These are phyloP conservation scores for Thoreauomyces humboldtii DNA, from an alignment of 192 early-diverging fungal species.

Conservation along the genomic window DNA sequence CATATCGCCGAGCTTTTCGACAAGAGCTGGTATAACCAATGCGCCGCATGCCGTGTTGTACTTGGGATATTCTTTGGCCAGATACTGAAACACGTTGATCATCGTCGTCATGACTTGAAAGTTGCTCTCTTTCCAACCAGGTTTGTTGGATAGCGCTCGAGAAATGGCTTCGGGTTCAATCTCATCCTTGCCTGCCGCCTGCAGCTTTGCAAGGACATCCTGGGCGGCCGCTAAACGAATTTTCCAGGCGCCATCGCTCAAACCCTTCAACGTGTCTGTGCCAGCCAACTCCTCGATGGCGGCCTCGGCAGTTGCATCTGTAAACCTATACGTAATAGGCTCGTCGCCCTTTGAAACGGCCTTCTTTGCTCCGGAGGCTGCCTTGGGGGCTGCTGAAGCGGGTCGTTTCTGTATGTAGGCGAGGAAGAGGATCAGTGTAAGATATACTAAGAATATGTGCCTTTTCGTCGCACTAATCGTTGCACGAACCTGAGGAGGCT, in stretches of 20 bases:
- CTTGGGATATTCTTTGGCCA: constrained; percentile 57
- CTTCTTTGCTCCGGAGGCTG: constrained; percentile 30
- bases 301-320: constrained; percentile 64
- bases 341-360: constrained; percentile 32
- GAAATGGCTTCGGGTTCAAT: constrained; percentile 82
- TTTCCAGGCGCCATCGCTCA: constrained; percentile 84
- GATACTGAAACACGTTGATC: constrained; percentile 70
- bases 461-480: no score
- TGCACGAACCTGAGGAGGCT: no score
- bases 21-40: constrained; percentile 66
- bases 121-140: constrained; percentile 97
- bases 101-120: constrained; percentile 84
- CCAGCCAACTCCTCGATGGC: constrained; percentile 60
- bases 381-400: not conserved
- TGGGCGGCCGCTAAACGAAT: constrained; percentile 76
- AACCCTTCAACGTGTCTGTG: constrained; percentile 55
- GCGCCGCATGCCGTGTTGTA: constrained; percentile 75
- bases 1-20: constrained; percentile 92
- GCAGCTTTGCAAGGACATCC: constrained; percentile 65
- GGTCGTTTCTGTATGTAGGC: no score
- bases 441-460: no score
- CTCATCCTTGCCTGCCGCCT: constrained; percentile 40
- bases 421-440: no score
- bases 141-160: constrained; percentile 74
- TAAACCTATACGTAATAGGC: constrained; percentile 66